Evolutionary conservation across 257 asterid genomes (phyloP), one percentile per base, ranked within the genome.

Genomic region (Scutellaria barbata): DNA sequence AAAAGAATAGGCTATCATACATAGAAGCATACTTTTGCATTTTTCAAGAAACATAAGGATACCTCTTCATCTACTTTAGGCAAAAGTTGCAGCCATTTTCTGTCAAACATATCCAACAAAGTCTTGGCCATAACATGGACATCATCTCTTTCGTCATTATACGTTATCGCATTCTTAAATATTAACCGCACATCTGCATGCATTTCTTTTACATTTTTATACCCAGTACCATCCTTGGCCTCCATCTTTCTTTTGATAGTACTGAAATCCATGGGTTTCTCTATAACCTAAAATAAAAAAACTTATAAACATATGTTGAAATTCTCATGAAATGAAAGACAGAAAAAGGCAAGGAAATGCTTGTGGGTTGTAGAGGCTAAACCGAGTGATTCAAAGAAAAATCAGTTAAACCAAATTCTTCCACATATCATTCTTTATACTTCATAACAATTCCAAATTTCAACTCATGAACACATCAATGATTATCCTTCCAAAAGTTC

Each of bases 21-120:
- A 52, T 20, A 43, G 2, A 60, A 8, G 39, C 35, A 0, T 30
- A 30, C 22, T 51, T 45, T n/a, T 25, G 33, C 2, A 46, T 25
- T 59, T 50, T 11, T 7, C n/a, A 46, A 11, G 16, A 59, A 30
- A 56, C 42, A 35, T 20, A 33, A 6, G 35, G 25, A 33, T 85
- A 92, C 98, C 97, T 92, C 98, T 82, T 88, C 93, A 77, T 92
- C 96, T 63, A 90, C 97, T 84, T 88, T 90, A 14, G 98, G 98
- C 74, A 92, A 79, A 75, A 92, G 95, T 58, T 82, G 88, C 74
- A 92, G 82, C 98, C 98, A 92, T 75, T 87, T 88, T 65, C 86
- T 89, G 85, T 92, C 96, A 66, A 92, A 90, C 79, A 76, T 92
- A 18, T 85, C 96, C 82, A 92, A 76, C 80, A 92, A 81, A 46